Evolutionary conservation across 371 early-diverging fungal species (phyloP).

Genomic region (Apophysomyces ossiformis): DNA sequence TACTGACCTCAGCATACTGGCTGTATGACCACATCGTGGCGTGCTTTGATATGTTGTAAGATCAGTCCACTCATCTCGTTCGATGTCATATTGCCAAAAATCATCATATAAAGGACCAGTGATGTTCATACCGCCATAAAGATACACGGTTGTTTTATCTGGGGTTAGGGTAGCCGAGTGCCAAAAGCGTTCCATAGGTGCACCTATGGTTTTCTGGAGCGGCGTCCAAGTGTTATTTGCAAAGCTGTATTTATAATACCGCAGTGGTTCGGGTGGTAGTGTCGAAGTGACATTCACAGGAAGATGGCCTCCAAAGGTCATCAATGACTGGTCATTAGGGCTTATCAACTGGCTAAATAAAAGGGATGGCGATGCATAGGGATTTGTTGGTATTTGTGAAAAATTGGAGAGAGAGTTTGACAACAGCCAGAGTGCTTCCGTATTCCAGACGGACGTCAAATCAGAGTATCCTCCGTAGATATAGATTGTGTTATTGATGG

Average conservation of each 20-base stretch:
- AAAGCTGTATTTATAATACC: constrained; percentile 31
- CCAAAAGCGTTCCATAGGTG: constrained; percentile 37
- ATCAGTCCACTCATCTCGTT: constrained; percentile 24
- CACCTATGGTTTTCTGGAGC: constrained; percentile 24
- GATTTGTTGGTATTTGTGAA: constrained; percentile 32
- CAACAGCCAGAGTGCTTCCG: constrained; percentile 36
- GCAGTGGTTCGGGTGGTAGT: constrained; percentile 26
- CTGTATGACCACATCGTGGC: constrained; percentile 39
- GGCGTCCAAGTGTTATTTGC: constrained; percentile 28
- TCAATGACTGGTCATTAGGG: constrained; percentile 14
- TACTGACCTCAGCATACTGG: constrained; percentile 34
- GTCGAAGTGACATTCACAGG: constrained; percentile 14
- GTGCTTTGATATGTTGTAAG: neutral
- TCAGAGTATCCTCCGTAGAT: constrained; percentile 40
- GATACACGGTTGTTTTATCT: constrained; percentile 11
- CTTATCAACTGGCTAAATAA: constrained; percentile 26
- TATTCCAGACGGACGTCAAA: constrained; percentile 33
- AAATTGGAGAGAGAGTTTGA: constrained; percentile 14
- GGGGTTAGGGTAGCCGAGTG: constrained; percentile 25
- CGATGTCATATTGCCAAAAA: constrained; percentile 33
- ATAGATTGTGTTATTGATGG: constrained; percentile 29
- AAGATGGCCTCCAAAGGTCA: constrained; percentile 40
- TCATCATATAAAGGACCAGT: constrained; percentile 22
- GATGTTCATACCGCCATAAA: constrained; percentile 40
- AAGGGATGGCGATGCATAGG: constrained; percentile 35